A percentile compares a stretch with the other conserved stretches of the same genome.
phyloP scores from a whole-genome alignment of 768 basidiomycete genomes.

The Lactifluus pinguis region DNA sequence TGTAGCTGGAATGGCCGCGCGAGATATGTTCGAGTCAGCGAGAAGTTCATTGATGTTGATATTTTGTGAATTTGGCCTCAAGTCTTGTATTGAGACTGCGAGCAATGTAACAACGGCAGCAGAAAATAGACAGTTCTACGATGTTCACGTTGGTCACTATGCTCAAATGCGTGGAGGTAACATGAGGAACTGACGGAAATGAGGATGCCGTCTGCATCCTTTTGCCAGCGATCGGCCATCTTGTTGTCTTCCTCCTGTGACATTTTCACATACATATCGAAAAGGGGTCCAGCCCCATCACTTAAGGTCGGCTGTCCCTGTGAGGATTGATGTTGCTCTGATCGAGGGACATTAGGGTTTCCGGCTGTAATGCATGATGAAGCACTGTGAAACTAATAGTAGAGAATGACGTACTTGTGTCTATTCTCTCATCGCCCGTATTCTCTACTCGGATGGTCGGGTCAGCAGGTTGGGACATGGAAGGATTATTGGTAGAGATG shows the following conservation, averaged over 20 bases:
- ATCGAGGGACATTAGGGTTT: not conserved
- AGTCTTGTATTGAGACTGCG: not conserved
- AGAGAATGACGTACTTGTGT: not conserved
- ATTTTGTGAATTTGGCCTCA: not conserved
- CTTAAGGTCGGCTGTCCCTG: not conserved
- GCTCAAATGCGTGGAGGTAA: not conserved
- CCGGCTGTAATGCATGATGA: not conserved
- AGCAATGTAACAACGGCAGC: not conserved
- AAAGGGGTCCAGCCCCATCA: not conserved
- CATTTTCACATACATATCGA: slow-evolving; percentile 9
- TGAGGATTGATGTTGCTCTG: not conserved
- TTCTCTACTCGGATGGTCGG: not conserved
- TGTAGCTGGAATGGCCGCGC: too few relatives aligned
- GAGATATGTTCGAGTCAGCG: not conserved
- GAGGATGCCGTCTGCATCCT: not conserved
- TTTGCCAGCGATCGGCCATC: not conserved
- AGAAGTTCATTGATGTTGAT: not conserved
- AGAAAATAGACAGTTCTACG: not conserved
- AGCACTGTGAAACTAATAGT: not conserved
- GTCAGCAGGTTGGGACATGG: not conserved
- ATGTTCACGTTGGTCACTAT: too few relatives aligned
- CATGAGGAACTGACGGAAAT: not conserved
- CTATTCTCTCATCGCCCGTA: not conserved
- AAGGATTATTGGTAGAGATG: not conserved
- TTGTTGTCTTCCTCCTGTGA: slow-evolving; percentile 5